Conservation (phyloP, 176 grass and related monocot species). For the Triticum timopheevii region DNA sequence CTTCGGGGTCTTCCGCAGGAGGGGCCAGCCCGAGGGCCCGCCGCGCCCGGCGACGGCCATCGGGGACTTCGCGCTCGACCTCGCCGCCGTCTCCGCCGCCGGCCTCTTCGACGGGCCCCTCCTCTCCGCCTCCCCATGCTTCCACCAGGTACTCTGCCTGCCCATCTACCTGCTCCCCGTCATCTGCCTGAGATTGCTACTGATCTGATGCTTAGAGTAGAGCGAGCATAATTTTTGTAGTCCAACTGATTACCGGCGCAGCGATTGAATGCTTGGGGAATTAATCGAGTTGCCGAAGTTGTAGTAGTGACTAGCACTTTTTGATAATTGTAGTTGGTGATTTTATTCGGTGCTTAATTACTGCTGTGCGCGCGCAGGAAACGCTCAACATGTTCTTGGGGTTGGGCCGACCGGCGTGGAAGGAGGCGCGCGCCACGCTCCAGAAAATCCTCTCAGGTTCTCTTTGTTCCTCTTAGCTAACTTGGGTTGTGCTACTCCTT, state of each 20-base stretch:
- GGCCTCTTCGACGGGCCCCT: constrained; percentile 79
- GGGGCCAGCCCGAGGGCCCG: constrained; percentile 5
- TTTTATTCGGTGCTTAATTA: neutral
- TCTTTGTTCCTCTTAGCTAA: neutral
- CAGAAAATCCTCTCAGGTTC: constrained; percentile 86
- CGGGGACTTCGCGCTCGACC: constrained; percentile 82
- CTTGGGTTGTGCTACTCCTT: neutral
- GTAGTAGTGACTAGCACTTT: neutral
- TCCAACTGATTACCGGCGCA: neutral
- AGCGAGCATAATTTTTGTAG: neutral
- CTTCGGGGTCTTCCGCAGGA: constrained; percentile 74
- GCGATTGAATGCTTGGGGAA: neutral
- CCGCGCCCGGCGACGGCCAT: constrained; percentile 85
- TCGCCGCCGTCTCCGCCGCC: constrained; percentile 68
- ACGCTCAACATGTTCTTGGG: constrained; percentile 91
- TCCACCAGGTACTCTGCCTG: constrained; percentile 47
- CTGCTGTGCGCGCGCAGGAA: constrained; percentile 48
- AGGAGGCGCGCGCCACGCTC: constrained; percentile 83
- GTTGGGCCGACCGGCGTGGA: constrained; percentile 86
- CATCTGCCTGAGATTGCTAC: neutral
- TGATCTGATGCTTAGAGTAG: neutral
- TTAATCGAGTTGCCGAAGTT: neutral
- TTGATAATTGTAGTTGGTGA: too few relatives aligned
- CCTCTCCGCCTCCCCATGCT: constrained; percentile 69
- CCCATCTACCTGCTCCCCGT: neutral